Base-by-base conservation (phyloP, 2,329 filamentous ascomycete genomes). In the Cladophialophora chaetospira region DNA sequence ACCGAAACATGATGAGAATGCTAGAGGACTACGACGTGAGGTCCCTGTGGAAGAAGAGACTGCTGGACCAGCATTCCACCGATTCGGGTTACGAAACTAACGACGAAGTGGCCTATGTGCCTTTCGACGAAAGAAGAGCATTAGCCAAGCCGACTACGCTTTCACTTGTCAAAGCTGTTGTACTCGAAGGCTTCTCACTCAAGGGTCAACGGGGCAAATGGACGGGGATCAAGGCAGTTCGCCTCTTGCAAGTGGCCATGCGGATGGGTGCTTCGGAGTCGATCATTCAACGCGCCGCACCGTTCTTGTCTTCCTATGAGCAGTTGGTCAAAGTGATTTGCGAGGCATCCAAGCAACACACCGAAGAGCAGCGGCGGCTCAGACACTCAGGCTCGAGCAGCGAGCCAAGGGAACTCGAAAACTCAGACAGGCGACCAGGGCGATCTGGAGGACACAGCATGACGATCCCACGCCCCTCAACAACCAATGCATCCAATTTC, bases 11-110 rank as follows among this genome's bases (percentile, higher is more conserved):
- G 19, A 36, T 52, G 33, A 23, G 26, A 4, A 54, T 64, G 10
- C 52, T 64, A 9, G 15, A 44, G 1, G 35, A 61, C 21, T 64
- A 64, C 48, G 62, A 64, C 40, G 53, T 61, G 26, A 13, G 36
- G 8, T 6, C 8, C 36, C 17, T 42, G 36, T 42, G 36, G 36
- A 42, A 42, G 36, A 49, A 53, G 6, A 45, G 50, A 19, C 35
- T 57, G 6, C 15, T 15, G 5, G 25, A 35, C 13, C 25, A 40
- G 13, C 26, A 13, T 10, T 50, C 26, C 5, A 5, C 26, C 6
- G 36, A 46, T 15, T 11, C 38, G 11, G 19, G 31, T 29, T 3
- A 42, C 26, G 36, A 42, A 9, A 8, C 36, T 17, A 42, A 42
- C 15, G 36, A 42, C 36, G 17, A 15, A 6, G 4, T 26, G 15